Conservation (phyloP, 805 yeast genomes). For the Candida cerambycidarum region DNA sequence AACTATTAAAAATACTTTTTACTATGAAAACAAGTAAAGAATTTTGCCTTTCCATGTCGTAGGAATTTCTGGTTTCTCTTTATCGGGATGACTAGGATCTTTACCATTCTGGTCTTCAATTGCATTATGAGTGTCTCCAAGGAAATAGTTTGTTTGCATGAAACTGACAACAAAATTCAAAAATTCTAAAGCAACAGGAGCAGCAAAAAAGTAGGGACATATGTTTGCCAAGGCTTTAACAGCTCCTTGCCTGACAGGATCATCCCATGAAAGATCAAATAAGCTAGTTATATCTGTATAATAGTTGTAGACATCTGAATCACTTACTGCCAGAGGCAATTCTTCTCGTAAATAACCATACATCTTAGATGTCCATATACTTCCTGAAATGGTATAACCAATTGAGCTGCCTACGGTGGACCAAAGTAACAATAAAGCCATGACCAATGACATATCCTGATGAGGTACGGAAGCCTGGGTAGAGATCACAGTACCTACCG, state of each 20-base stretch:
- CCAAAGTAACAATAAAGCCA: slow-evolving; percentile 34
- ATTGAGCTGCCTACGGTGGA: slow-evolving; percentile 37
- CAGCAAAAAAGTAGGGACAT: slow-evolving; percentile 23
- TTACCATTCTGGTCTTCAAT: slow-evolving; percentile 23
- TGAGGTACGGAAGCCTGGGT: slow-evolving; percentile 43
- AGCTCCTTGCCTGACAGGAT: slow-evolving; percentile 29
- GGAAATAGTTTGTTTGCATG: slow-evolving; percentile 33
- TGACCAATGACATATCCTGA: slow-evolving; percentile 40
- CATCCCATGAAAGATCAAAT: slow-evolving; percentile 22
- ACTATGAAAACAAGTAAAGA: too few species aligned
- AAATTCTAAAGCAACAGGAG: slow-evolving; percentile 29
- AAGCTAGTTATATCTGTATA: slow-evolving; percentile 23
- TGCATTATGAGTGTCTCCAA: slow-evolving; percentile 37
- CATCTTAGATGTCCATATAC: slow-evolving; percentile 25
- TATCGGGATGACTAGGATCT: slow-evolving; percentile 7
- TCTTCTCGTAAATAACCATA: slow-evolving; percentile 26
- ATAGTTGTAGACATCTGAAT: slow-evolving; percentile 18
- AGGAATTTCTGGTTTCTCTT: not conserved
- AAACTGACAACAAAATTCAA: slow-evolving; percentile 28
- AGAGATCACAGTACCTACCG: slow-evolving; percentile 35
- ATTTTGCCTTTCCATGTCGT: slow-evolving; percentile 2
- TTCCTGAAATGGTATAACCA: slow-evolving; percentile 38
- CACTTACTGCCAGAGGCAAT: slow-evolving; percentile 23
- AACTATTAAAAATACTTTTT: too few species aligned
- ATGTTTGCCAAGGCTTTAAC: slow-evolving; percentile 30